Percentiles rank a stretch among this genome's conserved stretches.
Evolutionary conservation across 192 early-diverging fungal species (phyloP).

Genomic region (Backusella liffmaniae): DNA sequence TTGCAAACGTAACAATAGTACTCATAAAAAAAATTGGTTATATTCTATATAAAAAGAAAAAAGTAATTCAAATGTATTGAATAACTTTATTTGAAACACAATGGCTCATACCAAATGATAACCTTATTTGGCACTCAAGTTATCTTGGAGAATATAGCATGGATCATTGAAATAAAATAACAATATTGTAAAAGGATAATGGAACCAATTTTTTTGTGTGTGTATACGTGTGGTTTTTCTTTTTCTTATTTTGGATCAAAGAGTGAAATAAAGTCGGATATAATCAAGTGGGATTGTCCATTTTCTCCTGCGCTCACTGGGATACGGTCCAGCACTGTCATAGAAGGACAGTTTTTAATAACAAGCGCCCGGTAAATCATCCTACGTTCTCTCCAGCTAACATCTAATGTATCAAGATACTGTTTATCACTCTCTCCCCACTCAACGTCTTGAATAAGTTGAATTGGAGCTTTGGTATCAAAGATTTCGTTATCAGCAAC

Average conservation of each 20-base stretch:
- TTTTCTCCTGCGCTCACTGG: background rate
- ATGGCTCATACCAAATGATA: too few species aligned
- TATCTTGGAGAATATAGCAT: background rate
- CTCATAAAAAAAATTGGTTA: too few species aligned
- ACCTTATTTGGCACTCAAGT: background rate
- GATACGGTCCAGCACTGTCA: background rate
- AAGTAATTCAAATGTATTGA: background rate
- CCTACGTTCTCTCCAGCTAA: conserved; percentile 5
- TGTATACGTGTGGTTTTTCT: too few species aligned
- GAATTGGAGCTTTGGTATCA: background rate
- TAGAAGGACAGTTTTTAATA: background rate
- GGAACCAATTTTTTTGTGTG: background rate
- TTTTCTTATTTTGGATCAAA: background rate
- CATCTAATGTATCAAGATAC: background rate
- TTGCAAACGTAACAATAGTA: too few species aligned
- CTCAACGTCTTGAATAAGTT: background rate
- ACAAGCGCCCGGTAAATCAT: conserved; percentile 15
- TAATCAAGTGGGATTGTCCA: background rate
- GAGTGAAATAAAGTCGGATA: background rate
- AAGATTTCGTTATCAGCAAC: background rate
- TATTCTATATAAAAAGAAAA: too few species aligned
- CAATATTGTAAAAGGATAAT: background rate
- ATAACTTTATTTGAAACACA: background rate
- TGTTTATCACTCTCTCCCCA: background rate
- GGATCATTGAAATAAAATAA: background rate